A percentile compares a stretch with the other conserved stretches of the same genome.
phyloP scores from a whole-genome alignment of 805 yeast genomes.

The Barnettozyma salicaria region DNA sequence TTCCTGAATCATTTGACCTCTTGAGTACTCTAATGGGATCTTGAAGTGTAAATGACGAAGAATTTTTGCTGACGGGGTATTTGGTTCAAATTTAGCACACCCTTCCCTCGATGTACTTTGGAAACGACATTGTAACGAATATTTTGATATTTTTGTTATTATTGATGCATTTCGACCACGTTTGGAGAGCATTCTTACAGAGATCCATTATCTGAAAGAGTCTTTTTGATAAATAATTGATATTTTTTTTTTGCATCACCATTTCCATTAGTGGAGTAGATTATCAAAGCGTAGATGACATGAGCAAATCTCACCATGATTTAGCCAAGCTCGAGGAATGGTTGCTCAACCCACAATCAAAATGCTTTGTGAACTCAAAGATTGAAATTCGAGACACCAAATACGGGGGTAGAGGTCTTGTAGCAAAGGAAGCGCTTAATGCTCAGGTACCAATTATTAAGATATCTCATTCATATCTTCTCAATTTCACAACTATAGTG shows the following conservation, averaged over 20 bases:
- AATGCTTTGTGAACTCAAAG: constrained; percentile 27
- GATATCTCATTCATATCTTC: constrained; percentile 51
- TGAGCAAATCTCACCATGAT: not conserved
- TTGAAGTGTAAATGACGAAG: constrained; percentile 42
- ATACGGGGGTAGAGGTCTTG: constrained; percentile 60
- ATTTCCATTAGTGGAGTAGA: too few relatives aligned
- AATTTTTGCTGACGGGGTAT: constrained; percentile 28
- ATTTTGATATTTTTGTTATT: too few relatives aligned
- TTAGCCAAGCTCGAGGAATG: constrained; percentile 6
- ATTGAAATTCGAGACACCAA: constrained; percentile 37
- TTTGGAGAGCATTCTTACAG: too few relatives aligned
- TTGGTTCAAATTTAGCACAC: constrained; percentile 28
- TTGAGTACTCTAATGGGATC: constrained; percentile 33
- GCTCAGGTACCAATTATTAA: constrained; percentile 42
- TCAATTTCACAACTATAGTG: constrained; percentile 52
- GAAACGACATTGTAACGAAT: too few relatives aligned
- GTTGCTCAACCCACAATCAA: constrained; percentile 1
- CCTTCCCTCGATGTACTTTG: not conserved
- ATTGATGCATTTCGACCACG: too few relatives aligned
- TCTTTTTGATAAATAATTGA: too few relatives aligned
- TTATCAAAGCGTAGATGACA: too few relatives aligned
- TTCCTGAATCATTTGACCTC: constrained; percentile 54
- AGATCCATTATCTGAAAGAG: too few relatives aligned
- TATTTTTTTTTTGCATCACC: too few relatives aligned
- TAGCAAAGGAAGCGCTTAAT: constrained; percentile 35